These are phyloP conservation scores for Citrus hindsii DNA, from an alignment of 345 rosid species.

Conservation along the genomic window DNA sequence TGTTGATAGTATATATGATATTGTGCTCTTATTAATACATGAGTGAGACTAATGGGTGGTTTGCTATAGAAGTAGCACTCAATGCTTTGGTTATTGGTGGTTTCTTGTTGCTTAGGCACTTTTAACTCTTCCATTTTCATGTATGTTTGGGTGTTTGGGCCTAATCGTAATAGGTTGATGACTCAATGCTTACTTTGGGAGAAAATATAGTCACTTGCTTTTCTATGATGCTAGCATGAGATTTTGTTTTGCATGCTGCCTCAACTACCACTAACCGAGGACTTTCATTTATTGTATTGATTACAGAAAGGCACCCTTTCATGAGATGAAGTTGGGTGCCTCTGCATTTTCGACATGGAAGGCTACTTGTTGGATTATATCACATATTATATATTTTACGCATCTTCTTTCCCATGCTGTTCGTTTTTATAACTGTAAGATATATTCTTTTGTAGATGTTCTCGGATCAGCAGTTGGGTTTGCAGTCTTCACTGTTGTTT, in stretches of 20 bases:
- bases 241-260: background rate
- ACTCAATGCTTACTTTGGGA: background rate
- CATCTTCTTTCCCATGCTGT: background rate
- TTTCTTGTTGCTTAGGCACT: background rate
- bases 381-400: background rate
- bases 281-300: background rate
- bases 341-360: background rate
- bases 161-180: background rate
- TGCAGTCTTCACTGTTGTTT: conserved; percentile 48
- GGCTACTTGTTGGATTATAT: background rate
- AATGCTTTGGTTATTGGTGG: background rate
- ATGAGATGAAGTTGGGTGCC: background rate
- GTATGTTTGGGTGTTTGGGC: background rate
- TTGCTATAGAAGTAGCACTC: background rate
- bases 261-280: background rate
- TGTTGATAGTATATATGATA: too few species aligned
- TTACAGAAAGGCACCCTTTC: background rate
- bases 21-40: background rate
- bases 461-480: conserved; percentile 82
- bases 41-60: background rate
- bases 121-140: background rate
- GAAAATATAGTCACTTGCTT: background rate
- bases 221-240: background rate
- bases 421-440: background rate
- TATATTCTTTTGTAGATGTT: conserved; percentile 48